Percentiles rank a stretch among this genome's conserved stretches.
These are phyloP conservation scores for Neolecta irregularis DNA, from an alignment of 1,139 yeast species.

Conservation along the genomic window DNA sequence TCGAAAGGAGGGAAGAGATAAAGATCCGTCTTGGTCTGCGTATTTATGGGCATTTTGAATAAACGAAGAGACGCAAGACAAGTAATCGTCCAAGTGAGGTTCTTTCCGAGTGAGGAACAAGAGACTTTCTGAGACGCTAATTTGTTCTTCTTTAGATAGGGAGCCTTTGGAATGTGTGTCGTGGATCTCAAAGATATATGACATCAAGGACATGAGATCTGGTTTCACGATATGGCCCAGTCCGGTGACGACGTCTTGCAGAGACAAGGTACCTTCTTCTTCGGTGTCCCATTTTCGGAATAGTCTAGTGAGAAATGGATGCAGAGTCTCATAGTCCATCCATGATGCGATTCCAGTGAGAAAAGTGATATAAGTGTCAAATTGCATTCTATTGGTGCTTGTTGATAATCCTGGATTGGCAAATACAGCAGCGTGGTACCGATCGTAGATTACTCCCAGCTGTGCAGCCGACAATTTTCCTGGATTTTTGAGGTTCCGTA, in stretches of 20 bases:
- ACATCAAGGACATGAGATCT: constrained; percentile 65
- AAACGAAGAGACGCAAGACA: constrained; percentile 75
- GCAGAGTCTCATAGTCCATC: too few relatives aligned
- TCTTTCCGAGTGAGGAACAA: constrained; percentile 60
- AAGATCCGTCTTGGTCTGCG: constrained; percentile 29
- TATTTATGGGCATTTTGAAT: constrained; percentile 81
- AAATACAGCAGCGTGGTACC: constrained; percentile 67
- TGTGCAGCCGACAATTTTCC: constrained; percentile 43
- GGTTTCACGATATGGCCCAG: constrained; percentile 51
- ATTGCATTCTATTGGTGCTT: constrained; percentile 45
- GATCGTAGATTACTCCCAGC: constrained; percentile 61
- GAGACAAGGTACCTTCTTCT: constrained; percentile 39
- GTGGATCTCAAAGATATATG: constrained; percentile 64
- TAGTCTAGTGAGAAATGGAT: constrained; percentile 44
- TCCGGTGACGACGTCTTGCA: constrained; percentile 60
- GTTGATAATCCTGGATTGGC: constrained; percentile 58
- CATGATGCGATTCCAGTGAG: constrained; percentile 74
- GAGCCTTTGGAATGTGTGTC: constrained; percentile 46
- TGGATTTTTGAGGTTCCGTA: constrained; percentile 68
- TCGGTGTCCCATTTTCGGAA: constrained; percentile 58
- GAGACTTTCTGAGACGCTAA: constrained; percentile 75
- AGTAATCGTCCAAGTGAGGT: constrained; percentile 27
- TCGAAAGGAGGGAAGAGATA: constrained; percentile 61
- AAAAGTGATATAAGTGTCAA: constrained; percentile 52
- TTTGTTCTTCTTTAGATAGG: constrained; percentile 62